phyloP scores from a whole-genome alignment of 2,329 filamentous ascomycete species.

The Sporothrix globosa region DNA sequence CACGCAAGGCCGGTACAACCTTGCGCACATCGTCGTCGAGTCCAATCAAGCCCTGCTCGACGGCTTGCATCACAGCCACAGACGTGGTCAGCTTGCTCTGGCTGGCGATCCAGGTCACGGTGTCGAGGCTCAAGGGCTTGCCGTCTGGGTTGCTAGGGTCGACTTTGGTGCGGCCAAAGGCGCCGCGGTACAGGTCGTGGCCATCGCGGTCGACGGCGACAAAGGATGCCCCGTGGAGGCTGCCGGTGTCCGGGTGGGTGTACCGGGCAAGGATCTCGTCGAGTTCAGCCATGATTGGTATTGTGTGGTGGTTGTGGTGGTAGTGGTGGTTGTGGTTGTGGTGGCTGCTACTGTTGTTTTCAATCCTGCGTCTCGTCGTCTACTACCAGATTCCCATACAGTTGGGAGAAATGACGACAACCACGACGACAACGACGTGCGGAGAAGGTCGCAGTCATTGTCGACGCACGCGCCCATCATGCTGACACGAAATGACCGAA shows the following conservation, averaged over 20 bases:
- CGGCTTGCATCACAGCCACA: conserved; percentile 12
- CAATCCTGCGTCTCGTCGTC: not conserved
- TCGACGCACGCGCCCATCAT: not conserved
- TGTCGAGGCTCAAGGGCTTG: not conserved
- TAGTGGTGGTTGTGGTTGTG: not conserved
- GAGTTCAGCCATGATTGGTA: not conserved
- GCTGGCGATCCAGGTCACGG: conserved; percentile 24
- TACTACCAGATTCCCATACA: not conserved
- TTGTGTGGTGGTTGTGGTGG: too few species aligned
- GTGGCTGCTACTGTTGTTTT: not conserved
- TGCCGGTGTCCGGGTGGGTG: conserved; percentile 12
- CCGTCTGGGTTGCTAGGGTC: not conserved
- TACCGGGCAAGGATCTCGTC: conserved; percentile 19
- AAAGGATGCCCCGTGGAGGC: conserved; percentile 15
- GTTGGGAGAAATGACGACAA: too few species aligned
- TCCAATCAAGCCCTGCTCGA: conserved; percentile 3
- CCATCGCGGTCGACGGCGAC: conserved; percentile 3
- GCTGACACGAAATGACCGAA: not conserved
- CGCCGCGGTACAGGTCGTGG: conserved; percentile 10
- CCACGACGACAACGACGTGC: not conserved
- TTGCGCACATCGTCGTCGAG: conserved; percentile 18
- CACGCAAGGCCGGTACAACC: conserved; percentile 29
- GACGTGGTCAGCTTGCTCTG: conserved; percentile 27
- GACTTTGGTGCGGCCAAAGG: not conserved
- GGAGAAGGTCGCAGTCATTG: not conserved